Conservation (phyloP, 768 basidiomycete species). For the Dentipellis sp. region DNA sequence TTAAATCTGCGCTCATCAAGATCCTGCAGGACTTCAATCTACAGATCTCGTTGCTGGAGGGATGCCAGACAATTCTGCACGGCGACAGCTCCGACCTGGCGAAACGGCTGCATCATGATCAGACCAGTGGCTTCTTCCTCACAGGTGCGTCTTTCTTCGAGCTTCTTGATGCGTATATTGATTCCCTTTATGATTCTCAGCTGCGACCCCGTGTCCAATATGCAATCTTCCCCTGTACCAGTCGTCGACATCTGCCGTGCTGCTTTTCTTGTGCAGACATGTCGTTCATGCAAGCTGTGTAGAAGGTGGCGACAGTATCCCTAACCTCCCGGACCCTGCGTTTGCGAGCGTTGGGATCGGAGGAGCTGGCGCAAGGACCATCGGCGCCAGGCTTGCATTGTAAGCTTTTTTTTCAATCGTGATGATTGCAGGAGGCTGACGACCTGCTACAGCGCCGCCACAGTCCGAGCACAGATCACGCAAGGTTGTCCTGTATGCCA, state of each 20-base stretch:
- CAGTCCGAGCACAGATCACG: slow-evolving; percentile 52
- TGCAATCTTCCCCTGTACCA: slow-evolving; percentile 55
- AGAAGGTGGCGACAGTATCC: slow-evolving; percentile 54
- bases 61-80: slow-evolving; percentile 80
- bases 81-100: slow-evolving; percentile 75
- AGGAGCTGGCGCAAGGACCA: slow-evolving; percentile 29
- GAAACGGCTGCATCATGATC: slow-evolving; percentile 57
- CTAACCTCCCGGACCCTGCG: slow-evolving; percentile 47
- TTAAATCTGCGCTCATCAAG: slow-evolving; percentile 92
- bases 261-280: slow-evolving; percentile 85
- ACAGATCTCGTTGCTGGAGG: slow-evolving; percentile 87
- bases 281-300: slow-evolving; percentile 77
- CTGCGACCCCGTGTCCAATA: slow-evolving; percentile 53
- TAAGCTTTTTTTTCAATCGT: slow-evolving; percentile 19
- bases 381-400: slow-evolving; percentile 76
- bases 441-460: slow-evolving; percentile 44
- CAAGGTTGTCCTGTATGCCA: slow-evolving; percentile 77
- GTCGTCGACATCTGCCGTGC: slow-evolving; percentile 45
- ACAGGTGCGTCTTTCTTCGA: slow-evolving; percentile 42
- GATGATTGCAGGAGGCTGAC: neutral
- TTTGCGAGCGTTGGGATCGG: slow-evolving; percentile 35
- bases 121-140: slow-evolving; percentile 73
- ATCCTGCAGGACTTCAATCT: slow-evolving; percentile 95
- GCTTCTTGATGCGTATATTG: neutral
- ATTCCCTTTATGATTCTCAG: slow-evolving; percentile 27